Evolutionary conservation across 768 basidiomycete genomes (phyloP), one percentile per base, ranked within the genome.

Genomic region (Naematelia encephala): DNA sequence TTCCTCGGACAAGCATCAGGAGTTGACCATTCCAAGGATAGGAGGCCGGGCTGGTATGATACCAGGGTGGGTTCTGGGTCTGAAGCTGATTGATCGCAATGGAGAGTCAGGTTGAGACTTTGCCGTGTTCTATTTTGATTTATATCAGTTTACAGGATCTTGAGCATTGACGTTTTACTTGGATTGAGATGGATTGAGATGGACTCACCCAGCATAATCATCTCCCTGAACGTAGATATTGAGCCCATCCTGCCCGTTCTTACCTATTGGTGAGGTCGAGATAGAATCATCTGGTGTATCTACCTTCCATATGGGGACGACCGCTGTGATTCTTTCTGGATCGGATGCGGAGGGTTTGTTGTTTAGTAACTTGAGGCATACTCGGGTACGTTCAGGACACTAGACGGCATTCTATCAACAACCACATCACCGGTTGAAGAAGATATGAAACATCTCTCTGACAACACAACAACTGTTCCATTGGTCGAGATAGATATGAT

Each of bases 1-100:
- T n/a, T n/a, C n/a, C n/a, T n/a, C 1, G 75, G 69, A 56, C 77
- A 78, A 1, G 75, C 77, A 46, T 72, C 63, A 10, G 69, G 66
- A 1, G 72, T 69, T 4, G 72, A 46, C 77, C 77, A 78, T 27
- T 61, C 56, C 5, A 77, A 55, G 0, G 67, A 64, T 1, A 78
- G 63, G 1, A 60, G 46, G 28, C 70, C 68, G 49, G 63, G 59
- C 11, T 62, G 54, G 59, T 76, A 78, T 0, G 69, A 69, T 25
- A 66, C 54, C 56, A 78, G 59, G 22, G 53, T 59, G 0, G 75
- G 76, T 11, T 69, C 52, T 14, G 68, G 25, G 14, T 66, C 52
- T 3, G 59, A 45, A 13, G 70, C 29, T 10, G 55, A 47, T 42
- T 54, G 54, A 22, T 65, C 60, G 60, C 77, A 78, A 3, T 61